These are phyloP conservation scores for Hymenoscyphus occultus DNA, from an alignment of 2,329 filamentous ascomycete genomes.

Conservation along the genomic window DNA sequence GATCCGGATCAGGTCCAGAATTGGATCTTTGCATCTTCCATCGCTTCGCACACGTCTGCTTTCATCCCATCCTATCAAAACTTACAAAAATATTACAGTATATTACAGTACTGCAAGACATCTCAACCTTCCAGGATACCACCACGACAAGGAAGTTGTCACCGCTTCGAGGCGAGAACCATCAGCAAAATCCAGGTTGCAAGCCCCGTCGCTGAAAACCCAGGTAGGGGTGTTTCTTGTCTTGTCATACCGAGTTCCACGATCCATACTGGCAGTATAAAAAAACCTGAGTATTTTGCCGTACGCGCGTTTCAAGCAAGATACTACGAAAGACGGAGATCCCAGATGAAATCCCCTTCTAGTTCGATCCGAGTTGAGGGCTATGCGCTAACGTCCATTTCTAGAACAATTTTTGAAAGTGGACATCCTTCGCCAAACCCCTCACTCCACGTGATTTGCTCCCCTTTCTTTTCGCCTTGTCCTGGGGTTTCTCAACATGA, in stretches of 20 bases:
- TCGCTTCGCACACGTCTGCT: background rate
- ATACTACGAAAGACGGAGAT: background rate
- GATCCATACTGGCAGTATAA: background rate
- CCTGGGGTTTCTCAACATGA: background rate
- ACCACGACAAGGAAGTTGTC: background rate
- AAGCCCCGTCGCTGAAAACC: background rate
- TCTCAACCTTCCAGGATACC: background rate
- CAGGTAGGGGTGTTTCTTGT: background rate
- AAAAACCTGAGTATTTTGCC: no score
- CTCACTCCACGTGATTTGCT: constrained; percentile 20
- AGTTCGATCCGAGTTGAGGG: background rate
- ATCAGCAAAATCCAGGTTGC: background rate
- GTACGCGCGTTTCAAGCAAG: background rate
- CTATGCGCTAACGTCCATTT: background rate
- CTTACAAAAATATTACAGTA: background rate
- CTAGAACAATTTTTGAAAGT: background rate
- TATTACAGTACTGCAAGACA: background rate
- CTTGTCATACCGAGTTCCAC: background rate
- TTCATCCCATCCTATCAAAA: background rate
- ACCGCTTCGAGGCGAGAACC: background rate
- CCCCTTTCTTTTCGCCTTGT: constrained; percentile 11
- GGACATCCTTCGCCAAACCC: background rate
- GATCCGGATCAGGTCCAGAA: background rate
- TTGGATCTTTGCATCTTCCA: background rate
- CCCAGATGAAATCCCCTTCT: no score